Base-by-base conservation (phyloP, 2,329 filamentous ascomycete genomes). In the Aspergillus jensenii region DNA sequence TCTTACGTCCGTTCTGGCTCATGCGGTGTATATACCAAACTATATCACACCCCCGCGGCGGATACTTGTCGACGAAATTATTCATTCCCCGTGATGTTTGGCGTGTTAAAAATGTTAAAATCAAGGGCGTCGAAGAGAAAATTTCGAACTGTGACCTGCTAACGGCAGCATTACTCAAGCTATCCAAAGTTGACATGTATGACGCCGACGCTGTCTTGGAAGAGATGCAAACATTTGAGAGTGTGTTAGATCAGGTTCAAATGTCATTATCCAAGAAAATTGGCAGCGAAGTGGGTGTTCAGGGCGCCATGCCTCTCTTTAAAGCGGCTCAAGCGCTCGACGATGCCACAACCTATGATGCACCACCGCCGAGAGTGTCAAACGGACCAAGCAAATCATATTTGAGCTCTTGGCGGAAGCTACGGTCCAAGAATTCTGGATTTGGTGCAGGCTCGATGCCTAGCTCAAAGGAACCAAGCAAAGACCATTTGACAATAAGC, bases 1-100 rank as follows among this genome's bases (percentile, higher is more conserved):
- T 97, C 67, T 82, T 98, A n/a, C 87, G 95, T 19, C 96, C 95
- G 2, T 99, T 97, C 74, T 99, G 95, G 95, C 81, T 99, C 45
- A 96, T 99, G 91, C 87, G 95, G 55, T 93, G 90, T 61, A 82
- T 99, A 25, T 96, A 95, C 71, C 91, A 97, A 72, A 96, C 93
- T 0, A 86, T 99, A 45, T 89, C 88, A 17, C 93, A 99, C 69
- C 91, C 93, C 2, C 87, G 91, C 23, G 95, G 95, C 39, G 95
- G 93, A 15, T 99, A 97, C 71, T 71, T 99, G 19, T 96, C 93
- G 53, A 93, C 88, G 21, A 93, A 92, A 67, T 83, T 99, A 0
- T 99, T 99, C 70, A 84, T 99, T 5, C 93, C 95, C 6, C 85
- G 90, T 52, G 93, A 98, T 70, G 91, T 95, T 3, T 99, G 95